Percentiles rank a stretch among this genome's conserved stretches.
Conservation (phyloP, 2,329 filamentous ascomycete genomes). For the Aaosphaeria arxii region DNA sequence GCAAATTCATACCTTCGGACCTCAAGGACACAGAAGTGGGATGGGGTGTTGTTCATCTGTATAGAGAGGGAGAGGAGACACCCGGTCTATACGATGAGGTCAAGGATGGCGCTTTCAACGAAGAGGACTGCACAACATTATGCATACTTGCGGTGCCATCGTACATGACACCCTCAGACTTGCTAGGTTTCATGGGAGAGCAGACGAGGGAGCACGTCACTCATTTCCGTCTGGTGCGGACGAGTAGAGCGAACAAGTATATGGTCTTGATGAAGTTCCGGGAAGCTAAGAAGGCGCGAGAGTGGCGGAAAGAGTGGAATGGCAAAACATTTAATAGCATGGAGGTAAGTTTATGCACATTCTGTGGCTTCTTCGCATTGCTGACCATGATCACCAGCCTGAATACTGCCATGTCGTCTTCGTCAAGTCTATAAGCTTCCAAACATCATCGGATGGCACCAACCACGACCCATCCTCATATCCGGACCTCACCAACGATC, state of each 20-base stretch:
- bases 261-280: slow-evolving; percentile 95
- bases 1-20: slow-evolving; percentile 69
- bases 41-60: slow-evolving; percentile 93
- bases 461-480: slow-evolving; percentile 50
- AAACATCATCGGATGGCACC: slow-evolving; percentile 51
- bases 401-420: slow-evolving; percentile 95
- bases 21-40: slow-evolving; percentile 73
- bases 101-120: slow-evolving; percentile 38
- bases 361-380: neutral
- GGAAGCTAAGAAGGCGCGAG: slow-evolving; percentile 66
- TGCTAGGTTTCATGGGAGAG: slow-evolving; percentile 88
- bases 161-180: slow-evolving; percentile 87
- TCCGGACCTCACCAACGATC: slow-evolving; percentile 62
- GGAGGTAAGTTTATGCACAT: slow-evolving; percentile 58
- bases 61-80: slow-evolving; percentile 78
- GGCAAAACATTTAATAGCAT: slow-evolving; percentile 90
- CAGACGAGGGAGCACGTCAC: slow-evolving; percentile 81
- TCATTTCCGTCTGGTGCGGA: slow-evolving; percentile 93
- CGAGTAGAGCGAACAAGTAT: slow-evolving; percentile 83
- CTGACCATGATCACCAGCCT: slow-evolving; percentile 51
- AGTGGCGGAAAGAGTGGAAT: slow-evolving; percentile 85
- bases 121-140: slow-evolving; percentile 77
- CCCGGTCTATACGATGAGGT: slow-evolving; percentile 55
- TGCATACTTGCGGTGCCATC: slow-evolving; percentile 94
- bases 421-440: slow-evolving; percentile 86